Percentiles rank a stretch among this genome's conserved stretches.
Conservation (phyloP, 148 eudicot species). For the Tetragonia tetragonoides region DNA sequence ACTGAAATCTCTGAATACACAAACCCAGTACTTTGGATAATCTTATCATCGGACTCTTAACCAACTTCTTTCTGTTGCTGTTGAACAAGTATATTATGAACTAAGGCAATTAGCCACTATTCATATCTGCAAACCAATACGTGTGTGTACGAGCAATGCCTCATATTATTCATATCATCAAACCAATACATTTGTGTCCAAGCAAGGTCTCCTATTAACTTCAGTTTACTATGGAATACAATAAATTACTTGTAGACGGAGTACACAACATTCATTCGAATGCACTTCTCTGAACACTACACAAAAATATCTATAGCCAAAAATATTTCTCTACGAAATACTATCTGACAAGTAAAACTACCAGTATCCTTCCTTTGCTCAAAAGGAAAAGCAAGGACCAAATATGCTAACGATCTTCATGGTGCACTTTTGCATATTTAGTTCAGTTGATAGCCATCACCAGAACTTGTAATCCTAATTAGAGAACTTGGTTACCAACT, state of each 20-base stretch:
- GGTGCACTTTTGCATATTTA: conserved; percentile 12
- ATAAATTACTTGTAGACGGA: conserved; percentile 5
- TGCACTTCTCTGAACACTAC: conserved; percentile 19
- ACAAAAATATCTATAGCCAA: conserved; percentile 13
- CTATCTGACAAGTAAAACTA: conserved; percentile 14
- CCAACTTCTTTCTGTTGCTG: not conserved
- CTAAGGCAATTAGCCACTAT: conserved; percentile 1
- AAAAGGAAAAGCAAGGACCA: not conserved
- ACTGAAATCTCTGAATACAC: too few relatives aligned
- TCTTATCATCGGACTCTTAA: too few relatives aligned
- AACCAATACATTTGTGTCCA: not conserved
- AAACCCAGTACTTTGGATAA: too few relatives aligned
- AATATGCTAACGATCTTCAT: conserved; percentile 7
- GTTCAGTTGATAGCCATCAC: conserved; percentile 1
- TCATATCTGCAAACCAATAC: not conserved
- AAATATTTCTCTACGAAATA: conserved; percentile 16
- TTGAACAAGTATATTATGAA: not conserved
- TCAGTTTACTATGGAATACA: conserved; percentile 10
- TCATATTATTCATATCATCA: conserved; percentile 3
- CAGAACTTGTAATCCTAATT: conserved; percentile 21
- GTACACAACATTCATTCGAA: conserved; percentile 14
- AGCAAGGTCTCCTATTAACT: conserved; percentile 8
- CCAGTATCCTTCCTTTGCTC: not conserved
- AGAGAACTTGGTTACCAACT: conserved; percentile 81
- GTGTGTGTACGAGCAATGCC: not conserved